phyloP scores from a whole-genome alignment of 768 basidiomycete species.

The Collybia sordida region DNA sequence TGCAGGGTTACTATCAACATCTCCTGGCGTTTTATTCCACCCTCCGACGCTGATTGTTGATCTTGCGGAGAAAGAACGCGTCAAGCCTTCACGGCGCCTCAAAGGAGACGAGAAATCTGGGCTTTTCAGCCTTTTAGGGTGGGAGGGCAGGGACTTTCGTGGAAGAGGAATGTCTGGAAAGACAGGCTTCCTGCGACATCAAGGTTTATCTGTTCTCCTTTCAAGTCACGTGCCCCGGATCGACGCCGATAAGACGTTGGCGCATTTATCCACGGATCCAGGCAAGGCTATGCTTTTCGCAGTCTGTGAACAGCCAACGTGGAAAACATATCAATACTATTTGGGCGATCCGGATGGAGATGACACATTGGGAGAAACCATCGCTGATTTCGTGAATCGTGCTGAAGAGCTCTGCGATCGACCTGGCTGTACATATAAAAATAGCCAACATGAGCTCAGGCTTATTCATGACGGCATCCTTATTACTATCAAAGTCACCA shows the following conservation, averaged over 20 bases:
- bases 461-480: conserved; percentile 38
- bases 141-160: conserved; percentile 57
- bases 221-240: conserved; percentile 35
- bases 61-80: conserved; percentile 51
- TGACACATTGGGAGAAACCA: conserved; percentile 40
- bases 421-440: conserved; percentile 29
- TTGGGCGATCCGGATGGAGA: conserved; percentile 28
- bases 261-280: background rate
- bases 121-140: conserved; percentile 55
- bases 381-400: conserved; percentile 29
- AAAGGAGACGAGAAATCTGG: conserved; percentile 59
- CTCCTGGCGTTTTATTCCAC: conserved; percentile 45
- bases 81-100: conserved; percentile 35
- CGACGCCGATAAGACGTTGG: too few relatives aligned
- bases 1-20: conserved; percentile 48
- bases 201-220: conserved; percentile 52
- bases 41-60: conserved; percentile 48
- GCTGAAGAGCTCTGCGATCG: conserved; percentile 36
- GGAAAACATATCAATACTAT: conserved; percentile 54
- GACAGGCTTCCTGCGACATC: conserved; percentile 56
- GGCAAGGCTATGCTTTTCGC: conserved; percentile 3
- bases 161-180: conserved; percentile 45
- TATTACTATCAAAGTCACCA: conserved; percentile 24
- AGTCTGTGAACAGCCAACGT: conserved; percentile 46
- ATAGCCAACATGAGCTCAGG: conserved; percentile 44